phyloP scores from a whole-genome alignment of 2,329 filamentous ascomycete species.

The Stachybotrys chartarum region DNA sequence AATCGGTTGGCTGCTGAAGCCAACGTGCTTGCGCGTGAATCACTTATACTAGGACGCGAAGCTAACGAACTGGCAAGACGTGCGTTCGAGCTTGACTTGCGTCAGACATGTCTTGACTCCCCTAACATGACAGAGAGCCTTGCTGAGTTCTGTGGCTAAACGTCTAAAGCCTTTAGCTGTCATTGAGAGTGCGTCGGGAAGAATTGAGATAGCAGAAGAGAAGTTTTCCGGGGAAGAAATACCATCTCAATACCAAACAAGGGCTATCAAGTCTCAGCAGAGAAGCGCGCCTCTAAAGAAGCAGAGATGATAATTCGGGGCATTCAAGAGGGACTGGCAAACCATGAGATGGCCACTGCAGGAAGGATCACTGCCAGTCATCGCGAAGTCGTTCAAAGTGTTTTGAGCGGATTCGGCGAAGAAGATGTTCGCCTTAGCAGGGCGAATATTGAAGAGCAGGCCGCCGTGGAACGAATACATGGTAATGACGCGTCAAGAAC shows the following conservation, averaged over 20 bases:
- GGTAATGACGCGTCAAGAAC: conserved; percentile 3
- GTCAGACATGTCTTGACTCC: no score
- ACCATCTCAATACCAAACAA: conserved; percentile 1
- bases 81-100: no score
- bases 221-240: conserved; percentile 1
- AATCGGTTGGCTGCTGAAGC: no score
- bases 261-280: conserved; percentile 8
- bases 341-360: neutral
- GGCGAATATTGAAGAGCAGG: neutral
- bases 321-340: neutral
- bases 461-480: neutral
- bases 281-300: conserved; percentile 3
- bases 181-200: neutral
- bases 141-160: no score
- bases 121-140: no score
- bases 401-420: conserved; percentile 1
- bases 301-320: conserved; percentile 5
- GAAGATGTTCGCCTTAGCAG: neutral
- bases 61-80: no score
- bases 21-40: no score
- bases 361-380: neutral
- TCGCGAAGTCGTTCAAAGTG: neutral
- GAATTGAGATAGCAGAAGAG: neutral
- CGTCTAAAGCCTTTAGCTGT: neutral
- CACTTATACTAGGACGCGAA: no score